phyloP scores from a whole-genome alignment of 78 protist species.

The Bodo saltans region DNA sequence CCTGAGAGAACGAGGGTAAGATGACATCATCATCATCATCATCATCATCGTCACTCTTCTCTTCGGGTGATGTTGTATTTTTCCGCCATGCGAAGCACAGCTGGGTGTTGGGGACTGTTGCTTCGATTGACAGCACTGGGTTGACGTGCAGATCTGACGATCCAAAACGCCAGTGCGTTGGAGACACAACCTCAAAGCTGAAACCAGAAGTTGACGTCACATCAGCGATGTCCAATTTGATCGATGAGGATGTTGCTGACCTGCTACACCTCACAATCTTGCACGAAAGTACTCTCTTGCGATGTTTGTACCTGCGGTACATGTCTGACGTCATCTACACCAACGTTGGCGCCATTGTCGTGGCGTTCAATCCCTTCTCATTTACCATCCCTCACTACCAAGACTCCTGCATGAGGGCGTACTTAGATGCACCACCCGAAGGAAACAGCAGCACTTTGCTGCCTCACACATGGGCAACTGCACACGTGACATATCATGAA shows the following conservation, averaged over 20 bases:
- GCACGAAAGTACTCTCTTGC: slow-evolving; percentile 25
- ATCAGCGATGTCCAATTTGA: background rate
- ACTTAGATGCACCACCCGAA: slow-evolving; percentile 24
- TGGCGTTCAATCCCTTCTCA: slow-evolving; percentile 67
- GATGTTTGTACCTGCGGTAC: slow-evolving; percentile 22
- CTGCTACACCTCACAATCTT: slow-evolving; percentile 30
- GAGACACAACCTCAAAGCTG: background rate
- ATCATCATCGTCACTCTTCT: too few relatives aligned
- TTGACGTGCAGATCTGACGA: background rate
- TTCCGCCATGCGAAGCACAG: background rate
- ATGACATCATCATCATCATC: too few relatives aligned
- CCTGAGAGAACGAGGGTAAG: too few relatives aligned
- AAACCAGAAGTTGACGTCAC: background rate
- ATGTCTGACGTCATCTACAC: slow-evolving; percentile 31
- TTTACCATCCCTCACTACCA: slow-evolving; percentile 5
- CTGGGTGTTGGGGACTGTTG: background rate
- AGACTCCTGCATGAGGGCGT: slow-evolving; percentile 25
- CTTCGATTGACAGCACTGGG: background rate
- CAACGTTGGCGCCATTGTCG: slow-evolving; percentile 55
- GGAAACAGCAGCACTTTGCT: background rate
- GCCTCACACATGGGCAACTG: slow-evolving; percentile 14
- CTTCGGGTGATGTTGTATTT: background rate
- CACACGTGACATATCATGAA: slow-evolving; percentile 7
- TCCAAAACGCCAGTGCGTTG: background rate
- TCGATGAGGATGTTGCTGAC: slow-evolving; percentile 22